Base-by-base conservation (phyloP, 306 rosid genomes). In the Psophocarpus tetragonolobus region DNA sequence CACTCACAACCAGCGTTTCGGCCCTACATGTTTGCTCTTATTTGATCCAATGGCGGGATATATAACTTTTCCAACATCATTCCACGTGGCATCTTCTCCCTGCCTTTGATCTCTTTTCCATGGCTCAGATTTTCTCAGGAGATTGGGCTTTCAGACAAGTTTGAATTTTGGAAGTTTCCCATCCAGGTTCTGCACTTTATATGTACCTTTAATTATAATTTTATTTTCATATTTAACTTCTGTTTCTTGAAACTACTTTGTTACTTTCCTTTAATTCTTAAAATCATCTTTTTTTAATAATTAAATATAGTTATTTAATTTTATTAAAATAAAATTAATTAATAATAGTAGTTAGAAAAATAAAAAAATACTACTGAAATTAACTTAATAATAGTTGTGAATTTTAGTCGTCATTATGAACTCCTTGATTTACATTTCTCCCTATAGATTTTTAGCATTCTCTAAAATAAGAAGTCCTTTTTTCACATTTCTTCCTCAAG, bases 1-100 rank as follows among this genome's bases (percentile, higher is more conserved):
- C n/a, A n/a, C n/a, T n/a, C n/a, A n/a, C n/a, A n/a, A 8, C 86
- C 77, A 91, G 87, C 95, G 80, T 35, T 29, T 23, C 83, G 96
- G 97, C 80, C 73, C 97, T 89, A 82, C 71, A 12, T 65, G 50
- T 65, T 18, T 36, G 48, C 18, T 2, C n/a, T 2, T 5, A n/a
- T 4, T 36, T 35, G 30, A 64, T 64, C 70, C 48, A 87, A 75
- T 85, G 95, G 84, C 8, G 27, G 32, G 51, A 56, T 20, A 12
- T 63, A 14, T 17, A 63, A 33, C n/a, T 5, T 81, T 76, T 62
- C 3, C n/a, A 30, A 63, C 9, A 41, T 63, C 21, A 15, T 0
- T 44, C 47, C 23, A 85, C 90, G 88, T 92, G 95, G 73, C 82
- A 0, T 1, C 0, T 9, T 64, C 0, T 72, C 0, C 42, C 81